Percentiles rank a stretch among this genome's conserved stretches.
Conservation (phyloP, 108 stramenopile species). For the Nitzschia palea region DNA sequence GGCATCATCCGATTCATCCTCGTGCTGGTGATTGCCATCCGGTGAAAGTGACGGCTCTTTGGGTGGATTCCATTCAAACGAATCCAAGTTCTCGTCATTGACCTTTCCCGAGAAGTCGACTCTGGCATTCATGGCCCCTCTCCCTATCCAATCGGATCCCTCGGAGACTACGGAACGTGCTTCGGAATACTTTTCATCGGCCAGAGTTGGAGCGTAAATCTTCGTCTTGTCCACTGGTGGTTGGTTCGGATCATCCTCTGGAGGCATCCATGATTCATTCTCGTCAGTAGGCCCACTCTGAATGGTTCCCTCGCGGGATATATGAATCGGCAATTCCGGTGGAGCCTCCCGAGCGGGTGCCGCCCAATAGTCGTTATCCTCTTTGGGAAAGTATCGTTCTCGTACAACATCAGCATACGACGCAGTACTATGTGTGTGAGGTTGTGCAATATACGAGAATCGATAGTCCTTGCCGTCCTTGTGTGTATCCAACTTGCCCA, state of each 20-base stretch:
- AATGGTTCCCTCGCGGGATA: neutral
- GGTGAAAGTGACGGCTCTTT: neutral
- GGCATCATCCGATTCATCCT: neutral
- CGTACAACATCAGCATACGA: constrained; percentile 9
- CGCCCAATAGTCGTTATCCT: constrained; percentile 16
- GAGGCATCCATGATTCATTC: constrained; percentile 15
- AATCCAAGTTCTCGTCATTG: neutral
- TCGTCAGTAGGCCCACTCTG: constrained; percentile 6
- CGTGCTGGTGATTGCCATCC: neutral
- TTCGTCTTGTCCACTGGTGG: neutral
- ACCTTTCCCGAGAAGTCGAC: constrained; percentile 7
- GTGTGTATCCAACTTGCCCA: neutral
- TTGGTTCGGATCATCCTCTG: neutral
- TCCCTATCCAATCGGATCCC: constrained; percentile 4
- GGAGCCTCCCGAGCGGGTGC: neutral
- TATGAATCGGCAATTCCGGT: constrained; percentile 3
- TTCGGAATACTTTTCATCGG: neutral
- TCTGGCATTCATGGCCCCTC: neutral
- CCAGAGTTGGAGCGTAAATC: neutral
- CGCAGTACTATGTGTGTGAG: constrained; percentile 10
- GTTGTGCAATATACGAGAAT: constrained; percentile 16
- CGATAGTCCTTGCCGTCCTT: constrained; percentile 21
- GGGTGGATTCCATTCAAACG: constrained; percentile 11
- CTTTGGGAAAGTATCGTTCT: constrained; percentile 18
- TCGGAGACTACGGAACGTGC: neutral